Percentiles rank a stretch among this genome's conserved stretches.
phyloP scores from a whole-genome alignment of 2,329 filamentous ascomycete genomes.

The Colletotrichum ledebouriae region DNA sequence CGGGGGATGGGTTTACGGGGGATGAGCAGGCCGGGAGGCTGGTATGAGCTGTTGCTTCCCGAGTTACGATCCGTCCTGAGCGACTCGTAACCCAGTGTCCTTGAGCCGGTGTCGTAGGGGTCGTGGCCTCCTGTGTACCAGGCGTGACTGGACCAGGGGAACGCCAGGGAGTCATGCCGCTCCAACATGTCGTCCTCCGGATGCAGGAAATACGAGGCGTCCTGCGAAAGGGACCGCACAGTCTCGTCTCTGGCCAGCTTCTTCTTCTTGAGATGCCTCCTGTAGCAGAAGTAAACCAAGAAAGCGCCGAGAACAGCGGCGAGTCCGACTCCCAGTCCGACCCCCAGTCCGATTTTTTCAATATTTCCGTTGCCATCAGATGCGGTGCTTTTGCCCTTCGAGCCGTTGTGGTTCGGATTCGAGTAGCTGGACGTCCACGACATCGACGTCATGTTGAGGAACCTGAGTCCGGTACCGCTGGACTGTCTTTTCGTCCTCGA shows the following conservation, averaged over 20 bases:
- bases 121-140: conserved; percentile 64
- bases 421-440: conserved; percentile 65
- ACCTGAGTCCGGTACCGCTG: conserved; percentile 52
- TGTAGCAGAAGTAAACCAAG: conserved; percentile 64
- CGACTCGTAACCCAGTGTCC: conserved; percentile 65
- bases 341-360: conserved; percentile 70
- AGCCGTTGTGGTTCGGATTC: conserved; percentile 54
- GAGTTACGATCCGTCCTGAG: conserved; percentile 51
- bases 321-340: conserved; percentile 75
- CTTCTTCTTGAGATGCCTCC: conserved; percentile 52
- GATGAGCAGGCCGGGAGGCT: conserved; percentile 46
- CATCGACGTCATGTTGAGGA: conserved; percentile 71
- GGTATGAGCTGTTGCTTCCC: conserved; percentile 44
- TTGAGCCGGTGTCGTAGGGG: conserved; percentile 56
- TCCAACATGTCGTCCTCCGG: conserved; percentile 62
- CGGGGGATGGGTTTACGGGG: conserved; percentile 52
- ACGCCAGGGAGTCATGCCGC: conserved; percentile 50
- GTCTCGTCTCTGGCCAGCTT: conserved; percentile 57
- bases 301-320: conserved; percentile 62
- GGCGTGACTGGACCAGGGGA: conserved; percentile 49
- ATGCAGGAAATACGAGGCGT: conserved; percentile 60
- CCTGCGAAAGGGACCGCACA: conserved; percentile 64
- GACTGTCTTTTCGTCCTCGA: conserved; percentile 52
- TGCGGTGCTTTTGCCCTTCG: neutral
- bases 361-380: conserved; percentile 38